Base-by-base conservation (phyloP, 768 basidiomycete species). In the Russula sp. region DNA sequence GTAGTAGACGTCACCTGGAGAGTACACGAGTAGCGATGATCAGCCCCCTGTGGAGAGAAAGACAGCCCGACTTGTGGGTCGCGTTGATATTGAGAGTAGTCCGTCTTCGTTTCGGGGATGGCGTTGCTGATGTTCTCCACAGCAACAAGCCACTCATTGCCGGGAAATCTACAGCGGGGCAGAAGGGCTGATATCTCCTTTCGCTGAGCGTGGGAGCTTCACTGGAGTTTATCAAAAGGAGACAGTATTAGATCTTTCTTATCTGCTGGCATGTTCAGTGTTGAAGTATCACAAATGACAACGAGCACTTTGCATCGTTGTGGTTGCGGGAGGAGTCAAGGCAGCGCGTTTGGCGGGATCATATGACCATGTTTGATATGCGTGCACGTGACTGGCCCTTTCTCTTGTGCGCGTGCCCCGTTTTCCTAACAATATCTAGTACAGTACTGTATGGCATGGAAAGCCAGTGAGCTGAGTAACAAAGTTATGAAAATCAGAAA, bases 1-100 rank as follows among this genome's bases (percentile, higher is more conserved):
- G 29, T 65, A 66, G 47, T 59, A 59, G 6, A 60, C 7, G 50
- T 59, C 50, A 59, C 61, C 65, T 65, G 42, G 39, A 34, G 29
- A 8, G 2, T 11, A 13, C 29, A 16, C 36, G 11, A 39, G 18
- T 13, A 9, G 41, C 9, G 6, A 16, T 25, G 11, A 34, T 45
- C 50, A 45, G 35, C 10, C 42, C 41, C 14, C 32, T 14, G 25
- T 18, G 38, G n/a, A 35, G 9, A 14, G 16, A 14, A 41, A 18
- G 16, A 2, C 3, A 3, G 13, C 20, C 18, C 20, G 20, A 20
- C 5, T n/a, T 50, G 34, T 36, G 46, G 45, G n/a, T 7, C 29
- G 8, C 35, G 43, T 32, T 42, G 29, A 61, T 54, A 50, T 49
- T 61, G 34, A 18, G 60, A 42, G 32, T 55, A 61, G 41, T 61